Evolutionary conservation across 495 filamentous ascomycete genomes (phyloP).

Genomic region (Cladorrhinum samala): DNA sequence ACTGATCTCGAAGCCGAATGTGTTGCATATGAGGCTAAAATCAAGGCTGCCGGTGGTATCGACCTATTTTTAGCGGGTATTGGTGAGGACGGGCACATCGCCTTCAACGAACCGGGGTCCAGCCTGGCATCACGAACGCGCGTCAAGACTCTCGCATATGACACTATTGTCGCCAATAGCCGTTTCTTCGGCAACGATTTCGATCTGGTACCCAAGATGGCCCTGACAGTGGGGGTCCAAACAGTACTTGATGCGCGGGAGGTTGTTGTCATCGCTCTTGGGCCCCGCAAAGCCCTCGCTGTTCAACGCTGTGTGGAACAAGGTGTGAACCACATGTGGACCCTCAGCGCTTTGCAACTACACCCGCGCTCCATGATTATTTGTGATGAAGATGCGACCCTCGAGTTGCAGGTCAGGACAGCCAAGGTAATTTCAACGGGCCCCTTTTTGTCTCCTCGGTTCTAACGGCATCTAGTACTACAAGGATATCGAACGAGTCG

Average conservation of each 20-base stretch:
- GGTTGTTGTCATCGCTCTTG: constrained; percentile 75
- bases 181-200: constrained; percentile 76
- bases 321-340: constrained; percentile 87
- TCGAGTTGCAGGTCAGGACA: constrained; percentile 80
- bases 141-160: constrained; percentile 81
- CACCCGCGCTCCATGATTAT: constrained; percentile 76
- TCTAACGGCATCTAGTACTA: constrained; percentile 48
- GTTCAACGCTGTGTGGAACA: constrained; percentile 75
- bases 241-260: constrained; percentile 77
- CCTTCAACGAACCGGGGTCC: constrained; percentile 85
- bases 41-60: constrained; percentile 68
- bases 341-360: constrained; percentile 70
- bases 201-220: constrained; percentile 69
- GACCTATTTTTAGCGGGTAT: constrained; percentile 83
- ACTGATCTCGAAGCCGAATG: constrained; percentile 71
- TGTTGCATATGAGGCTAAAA: constrained; percentile 70
- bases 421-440: constrained; percentile 51
- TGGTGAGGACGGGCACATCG: constrained; percentile 80
- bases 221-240: constrained; percentile 81
- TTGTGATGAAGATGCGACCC: constrained; percentile 78
- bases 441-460: neutral
- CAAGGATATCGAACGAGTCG: constrained; percentile 60
- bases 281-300: constrained; percentile 75
- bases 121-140: constrained; percentile 71
- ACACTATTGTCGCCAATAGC: constrained; percentile 79